Evolutionary conservation across 305 asterid genomes (phyloP).

Genomic region (Fraxinus baroniana): DNA sequence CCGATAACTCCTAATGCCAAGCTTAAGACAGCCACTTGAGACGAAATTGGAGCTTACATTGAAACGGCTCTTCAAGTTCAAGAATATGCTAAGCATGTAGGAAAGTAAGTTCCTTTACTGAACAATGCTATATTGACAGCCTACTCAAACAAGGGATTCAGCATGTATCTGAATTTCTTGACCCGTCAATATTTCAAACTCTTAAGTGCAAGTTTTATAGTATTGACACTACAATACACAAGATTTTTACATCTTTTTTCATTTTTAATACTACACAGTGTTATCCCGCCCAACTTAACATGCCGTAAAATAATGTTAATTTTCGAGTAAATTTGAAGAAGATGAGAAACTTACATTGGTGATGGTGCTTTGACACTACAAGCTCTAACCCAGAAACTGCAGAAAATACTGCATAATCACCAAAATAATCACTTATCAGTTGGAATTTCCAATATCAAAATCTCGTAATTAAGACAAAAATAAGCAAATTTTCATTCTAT

Average conservation of each 20-base stretch:
- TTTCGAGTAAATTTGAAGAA: constrained; percentile 3
- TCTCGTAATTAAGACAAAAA: not conserved
- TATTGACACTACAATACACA: not conserved
- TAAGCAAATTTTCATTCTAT: not conserved
- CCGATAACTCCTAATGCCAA: constrained; percentile 13
- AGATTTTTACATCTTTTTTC: not conserved
- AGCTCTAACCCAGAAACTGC: constrained; percentile 96
- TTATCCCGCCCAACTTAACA: not conserved
- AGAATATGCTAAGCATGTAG: not conserved
- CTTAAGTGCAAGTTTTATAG: not conserved
- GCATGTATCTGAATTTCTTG: constrained; percentile 10
- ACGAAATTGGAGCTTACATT: constrained; percentile 14
- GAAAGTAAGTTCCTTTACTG: not conserved
- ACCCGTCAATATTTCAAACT: not conserved
- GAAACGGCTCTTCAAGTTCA: not conserved
- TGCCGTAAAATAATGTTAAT: not conserved
- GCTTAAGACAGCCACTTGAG: constrained; percentile 19
- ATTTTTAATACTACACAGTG: not conserved
- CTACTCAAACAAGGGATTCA: constrained; percentile 18
- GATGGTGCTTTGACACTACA: constrained; percentile 70
- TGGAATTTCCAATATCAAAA: not conserved
- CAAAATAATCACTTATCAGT: constrained; percentile 18
- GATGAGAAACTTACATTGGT: constrained; percentile 63
- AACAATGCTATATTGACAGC: not conserved
- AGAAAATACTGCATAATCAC: constrained; percentile 68